Base-by-base conservation (phyloP, 2,329 filamentous ascomycete species). In the Trichophyton mentagrophytes region DNA sequence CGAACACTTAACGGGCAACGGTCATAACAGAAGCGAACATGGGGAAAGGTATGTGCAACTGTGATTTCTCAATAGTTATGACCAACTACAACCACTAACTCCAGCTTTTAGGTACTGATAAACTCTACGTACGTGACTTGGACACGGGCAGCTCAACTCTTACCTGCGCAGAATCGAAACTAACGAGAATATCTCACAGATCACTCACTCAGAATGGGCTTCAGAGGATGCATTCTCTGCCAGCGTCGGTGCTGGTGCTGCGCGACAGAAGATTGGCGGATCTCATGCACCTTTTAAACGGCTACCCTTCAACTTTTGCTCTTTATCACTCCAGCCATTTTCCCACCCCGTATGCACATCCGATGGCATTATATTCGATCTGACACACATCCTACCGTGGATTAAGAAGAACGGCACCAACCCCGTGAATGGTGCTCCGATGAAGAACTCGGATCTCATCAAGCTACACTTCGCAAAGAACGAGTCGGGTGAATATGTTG, bases 141-240 rank as follows among this genome's bases (percentile, higher is more conserved):
- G 40, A 11, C 27, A 38, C 30, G 17, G 17, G 17, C 44, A 13
- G 22, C 30, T 53, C 49, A 53, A 25, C 60, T 62, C 66, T 47
- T 68, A 20, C 65, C 51, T 68, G 65, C 62, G 61, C 60, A 53
- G 36, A 53, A 33, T n/a, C 13, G 8, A 53, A 27, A 22, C 49
- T 53, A 11, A 53, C 49, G 11, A 7, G 9, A 30, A 22, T n/a
- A 30, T 15, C 27, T 15, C 61, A 58, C 66, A 85, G 81, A 99
- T 99, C 70, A 99, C 93, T 60, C 95, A 99, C 77, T 95, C 89
- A 46, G 93, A 99, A 80, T 99, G 93, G 93, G 86, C 90, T 6
- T 96, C 90, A 4, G 85, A 87, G 56, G 91, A 96, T 74, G 85
- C 89, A 62, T 96, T 89, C 75, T 88, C 88, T 36, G 90, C 90